Evolutionary conservation across 2,329 filamentous ascomycete species (phyloP), one percentile per base, ranked within the genome.

Genomic region (Microascus cirrosus): DNA sequence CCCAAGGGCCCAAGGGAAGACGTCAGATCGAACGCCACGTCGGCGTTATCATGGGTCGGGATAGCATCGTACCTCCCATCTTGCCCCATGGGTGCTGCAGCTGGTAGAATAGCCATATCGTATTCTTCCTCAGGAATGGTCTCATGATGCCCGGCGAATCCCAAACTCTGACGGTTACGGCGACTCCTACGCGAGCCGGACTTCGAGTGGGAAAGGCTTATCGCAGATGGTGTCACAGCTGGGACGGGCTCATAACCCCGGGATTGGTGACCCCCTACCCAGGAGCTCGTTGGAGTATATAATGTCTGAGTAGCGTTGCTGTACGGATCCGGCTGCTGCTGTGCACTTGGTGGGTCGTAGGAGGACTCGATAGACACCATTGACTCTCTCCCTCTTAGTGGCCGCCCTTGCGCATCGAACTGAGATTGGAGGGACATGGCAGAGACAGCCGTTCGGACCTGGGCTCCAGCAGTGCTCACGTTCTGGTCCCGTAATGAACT

Each of bases 1-100:
- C 71, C 71, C 60, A 72, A 68, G 2, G 78, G 78, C 0, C 79
- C 77, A 6, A 77, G 66, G 5, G 71, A 72, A 39, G 73, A 73
- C 10, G 73, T 74, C 18, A 81, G 60, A 60, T 82, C 78, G 59
- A 80, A 74, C 15, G 56, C 34, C 12, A 53, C 22, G 13, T 62
- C 57, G 50, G 63, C 62, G 0, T 63, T 62, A 1, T 68, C 68
- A 10, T 73, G 67, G 18, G 69, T 65, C 1, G 62, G 56, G 15
- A 70, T 68, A 10, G 67, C 65, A 13, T 66, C 66, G 35, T 73
- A 70, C 1, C 67, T 64, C 13, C 66, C 65, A 8, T 66, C 64
- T 25, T 66, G 69, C 35, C 66, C 72, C 61, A 77, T 70, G 2
- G 75, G 71, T 2, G 73, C 71, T 4, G 75, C 74, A 4, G 70